Evolutionary conservation across 1,284 basidiomycete genomes (phyloP).

Genomic region (Pseudozyma thailandica): DNA sequence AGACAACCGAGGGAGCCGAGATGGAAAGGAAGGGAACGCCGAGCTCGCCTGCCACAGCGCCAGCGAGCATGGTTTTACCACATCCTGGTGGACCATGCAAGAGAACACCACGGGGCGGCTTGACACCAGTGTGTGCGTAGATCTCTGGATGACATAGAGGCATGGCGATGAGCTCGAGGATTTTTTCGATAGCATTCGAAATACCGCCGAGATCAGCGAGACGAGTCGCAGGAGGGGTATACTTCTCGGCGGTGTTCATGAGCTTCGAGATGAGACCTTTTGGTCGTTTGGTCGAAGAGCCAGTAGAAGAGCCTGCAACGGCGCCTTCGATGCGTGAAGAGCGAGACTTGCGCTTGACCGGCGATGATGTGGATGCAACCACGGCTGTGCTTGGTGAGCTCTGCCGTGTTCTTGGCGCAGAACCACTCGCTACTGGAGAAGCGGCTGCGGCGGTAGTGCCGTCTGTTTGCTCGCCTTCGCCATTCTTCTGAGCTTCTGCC

Average conservation of each 20-base stretch:
- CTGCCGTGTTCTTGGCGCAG: conserved; percentile 44
- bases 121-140: conserved; percentile 90
- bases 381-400: conserved; percentile 24
- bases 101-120: conserved; percentile 91
- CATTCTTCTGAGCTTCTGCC: conserved; percentile 32
- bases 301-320: conserved; percentile 13
- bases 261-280: conserved; percentile 32
- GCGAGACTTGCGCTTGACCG: conserved; percentile 58
- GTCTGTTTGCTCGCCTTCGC: conserved; percentile 11
- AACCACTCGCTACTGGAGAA: conserved; percentile 25
- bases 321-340: conserved; percentile 39
- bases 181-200: conserved; percentile 84
- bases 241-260: conserved; percentile 48
- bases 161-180: conserved; percentile 94
- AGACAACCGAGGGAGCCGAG: conserved; percentile 92
- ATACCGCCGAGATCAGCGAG: conserved; percentile 90
- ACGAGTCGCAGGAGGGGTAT: conserved; percentile 73
- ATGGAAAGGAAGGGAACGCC: conserved; percentile 92
- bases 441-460: conserved; percentile 8
- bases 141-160: conserved; percentile 95
- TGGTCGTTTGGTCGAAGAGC: conserved; percentile 41
- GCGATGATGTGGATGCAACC: conserved; percentile 19
- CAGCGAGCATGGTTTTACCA: conserved; percentile 76
- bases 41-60: conserved; percentile 79
- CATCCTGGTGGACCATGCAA: conserved; percentile 96